These are phyloP conservation scores for Aspergillus calidoustus DNA, from an alignment of 2,329 filamentous ascomycete species.

Conservation along the genomic window DNA sequence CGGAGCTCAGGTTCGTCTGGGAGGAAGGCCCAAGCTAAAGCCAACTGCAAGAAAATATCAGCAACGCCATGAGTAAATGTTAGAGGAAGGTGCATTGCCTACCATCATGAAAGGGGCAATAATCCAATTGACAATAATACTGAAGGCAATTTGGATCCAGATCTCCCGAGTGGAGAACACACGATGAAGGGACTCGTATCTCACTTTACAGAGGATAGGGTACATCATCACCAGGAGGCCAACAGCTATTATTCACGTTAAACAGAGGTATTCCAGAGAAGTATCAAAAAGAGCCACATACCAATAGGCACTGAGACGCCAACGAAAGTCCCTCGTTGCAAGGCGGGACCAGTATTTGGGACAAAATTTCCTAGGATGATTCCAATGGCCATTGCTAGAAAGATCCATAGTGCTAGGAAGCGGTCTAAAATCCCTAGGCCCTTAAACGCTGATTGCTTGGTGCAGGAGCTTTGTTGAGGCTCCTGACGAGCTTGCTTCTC, in stretches of 20 bases:
- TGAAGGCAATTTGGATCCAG: constrained; percentile 78
- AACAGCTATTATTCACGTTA: constrained; percentile 58
- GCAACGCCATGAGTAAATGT: constrained; percentile 32
- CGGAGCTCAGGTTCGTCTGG: constrained; percentile 55
- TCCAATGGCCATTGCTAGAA: constrained; percentile 75
- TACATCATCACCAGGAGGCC: constrained; percentile 93
- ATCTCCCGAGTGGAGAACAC: constrained; percentile 75
- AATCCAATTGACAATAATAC: constrained; percentile 79
- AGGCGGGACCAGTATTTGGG: constrained; percentile 59
- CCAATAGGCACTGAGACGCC: constrained; percentile 70
- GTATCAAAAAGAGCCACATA: constrained; percentile 34
- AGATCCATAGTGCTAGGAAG: constrained; percentile 64
- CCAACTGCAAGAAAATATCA: constrained; percentile 38
- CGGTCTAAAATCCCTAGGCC: constrained; percentile 23
- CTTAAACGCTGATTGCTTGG: constrained; percentile 24
- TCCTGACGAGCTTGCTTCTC: constrained; percentile 6
- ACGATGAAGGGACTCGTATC: constrained; percentile 73
- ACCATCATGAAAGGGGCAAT: constrained; percentile 83
- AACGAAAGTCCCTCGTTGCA: constrained; percentile 73
- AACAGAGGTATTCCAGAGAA: not conserved
- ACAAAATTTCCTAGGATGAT: constrained; percentile 78
- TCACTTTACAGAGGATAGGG: constrained; percentile 85
- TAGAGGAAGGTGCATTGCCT: constrained; percentile 2
- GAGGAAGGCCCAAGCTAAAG: constrained; percentile 56
- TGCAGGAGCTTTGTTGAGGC: not conserved